Percentiles rank a stretch among this genome's conserved stretches.
Conservation (phyloP, 2,329 filamentous ascomycete species). For the Chaetomiaceae sp. region DNA sequence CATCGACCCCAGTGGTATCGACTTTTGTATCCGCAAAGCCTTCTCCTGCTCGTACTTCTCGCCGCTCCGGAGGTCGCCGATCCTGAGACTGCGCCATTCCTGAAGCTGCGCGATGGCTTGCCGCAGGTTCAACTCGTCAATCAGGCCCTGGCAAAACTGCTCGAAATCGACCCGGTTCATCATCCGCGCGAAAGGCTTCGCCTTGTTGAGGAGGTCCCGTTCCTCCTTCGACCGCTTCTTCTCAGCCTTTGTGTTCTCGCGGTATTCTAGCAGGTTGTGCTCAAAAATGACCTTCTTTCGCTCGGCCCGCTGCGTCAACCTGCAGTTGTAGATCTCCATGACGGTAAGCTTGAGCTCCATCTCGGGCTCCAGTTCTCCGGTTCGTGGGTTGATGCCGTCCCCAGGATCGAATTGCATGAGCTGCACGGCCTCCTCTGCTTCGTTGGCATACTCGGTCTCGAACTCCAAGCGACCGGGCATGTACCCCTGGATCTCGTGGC, state of each 20-base stretch:
- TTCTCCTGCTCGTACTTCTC: slow-evolving; percentile 95
- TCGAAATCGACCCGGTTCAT: slow-evolving; percentile 94
- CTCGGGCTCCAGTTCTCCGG: slow-evolving; percentile 85
- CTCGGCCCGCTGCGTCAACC: slow-evolving; percentile 84
- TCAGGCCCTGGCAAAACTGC: slow-evolving; percentile 73
- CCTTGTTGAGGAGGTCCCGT: slow-evolving; percentile 82
- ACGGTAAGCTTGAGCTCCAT: slow-evolving; percentile 97
- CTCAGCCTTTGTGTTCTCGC: slow-evolving; percentile 82
- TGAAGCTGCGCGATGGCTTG: slow-evolving; percentile 87
- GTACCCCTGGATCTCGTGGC: slow-evolving; percentile 96
- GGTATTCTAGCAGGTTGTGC: slow-evolving; percentile 87
- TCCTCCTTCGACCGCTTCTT: slow-evolving; percentile 98
- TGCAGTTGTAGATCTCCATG: slow-evolving; percentile 96
- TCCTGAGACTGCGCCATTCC: slow-evolving; percentile 83
- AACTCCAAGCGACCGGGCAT: slow-evolving; percentile 98
- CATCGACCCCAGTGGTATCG: slow-evolving; percentile 71
- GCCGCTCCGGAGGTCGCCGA: slow-evolving; percentile 78
- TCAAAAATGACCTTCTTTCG: slow-evolving; percentile 97
- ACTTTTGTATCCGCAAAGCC: slow-evolving; percentile 64
- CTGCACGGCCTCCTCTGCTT: slow-evolving; percentile 96
- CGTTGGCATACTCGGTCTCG: slow-evolving; percentile 95
- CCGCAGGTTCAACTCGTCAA: slow-evolving; percentile 87
- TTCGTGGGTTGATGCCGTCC: slow-evolving; percentile 80
- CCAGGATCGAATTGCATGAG: slow-evolving; percentile 98
- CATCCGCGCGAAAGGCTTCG: slow-evolving; percentile 93